Evolutionary conservation across 73 alveolate genomes (phyloP).

Genomic region (Tetrahymena borealis): DNA sequence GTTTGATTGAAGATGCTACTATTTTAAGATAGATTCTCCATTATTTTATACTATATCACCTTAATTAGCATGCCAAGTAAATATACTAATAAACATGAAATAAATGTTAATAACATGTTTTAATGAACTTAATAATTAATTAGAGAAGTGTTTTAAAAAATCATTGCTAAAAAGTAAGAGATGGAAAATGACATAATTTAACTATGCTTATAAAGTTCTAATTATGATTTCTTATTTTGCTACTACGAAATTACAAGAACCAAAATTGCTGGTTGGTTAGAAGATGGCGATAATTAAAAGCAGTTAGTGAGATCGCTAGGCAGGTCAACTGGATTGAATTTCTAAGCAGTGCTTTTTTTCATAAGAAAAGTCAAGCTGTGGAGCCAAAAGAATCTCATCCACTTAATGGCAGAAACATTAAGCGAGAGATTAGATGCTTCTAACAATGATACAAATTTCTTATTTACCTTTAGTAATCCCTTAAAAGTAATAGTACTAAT

Average conservation of each 20-base stretch:
- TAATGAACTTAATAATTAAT: background rate
- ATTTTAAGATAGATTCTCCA: background rate
- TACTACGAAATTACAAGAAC: background rate
- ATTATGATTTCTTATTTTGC: background rate
- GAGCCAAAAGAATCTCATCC: background rate
- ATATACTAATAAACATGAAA: background rate
- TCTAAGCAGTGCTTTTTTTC: background rate
- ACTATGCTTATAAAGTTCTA: background rate
- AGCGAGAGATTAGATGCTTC: background rate
- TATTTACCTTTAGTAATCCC: background rate
- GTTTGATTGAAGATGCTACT: background rate
- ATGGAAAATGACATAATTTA: background rate
- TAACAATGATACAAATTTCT: background rate
- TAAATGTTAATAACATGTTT: background rate
- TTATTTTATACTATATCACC: background rate
- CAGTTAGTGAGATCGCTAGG: background rate
- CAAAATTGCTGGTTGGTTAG: background rate
- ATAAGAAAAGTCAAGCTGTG: background rate
- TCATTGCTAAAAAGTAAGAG: background rate
- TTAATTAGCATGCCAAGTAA: background rate
- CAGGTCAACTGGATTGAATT: background rate
- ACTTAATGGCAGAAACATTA: background rate
- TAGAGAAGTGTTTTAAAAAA: background rate
- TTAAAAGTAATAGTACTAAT: background rate
- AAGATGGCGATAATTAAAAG: background rate